Conservation (phyloP, 179 eudicot genomes). For the Amaranthus tricolor region DNA sequence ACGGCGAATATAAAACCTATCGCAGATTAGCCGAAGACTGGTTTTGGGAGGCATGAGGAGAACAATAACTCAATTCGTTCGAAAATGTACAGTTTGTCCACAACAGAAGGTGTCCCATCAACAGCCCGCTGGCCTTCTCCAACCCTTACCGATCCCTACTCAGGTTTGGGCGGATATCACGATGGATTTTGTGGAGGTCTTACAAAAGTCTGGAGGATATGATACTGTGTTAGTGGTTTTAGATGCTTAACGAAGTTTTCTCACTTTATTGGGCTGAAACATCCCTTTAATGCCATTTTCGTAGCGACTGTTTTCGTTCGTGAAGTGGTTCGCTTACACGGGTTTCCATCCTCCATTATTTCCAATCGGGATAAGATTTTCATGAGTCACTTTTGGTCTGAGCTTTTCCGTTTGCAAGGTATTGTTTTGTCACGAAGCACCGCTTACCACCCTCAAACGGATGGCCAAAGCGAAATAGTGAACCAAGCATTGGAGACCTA, state of each 20-base stretch:
- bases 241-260: not conserved
- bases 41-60: too few relatives aligned
- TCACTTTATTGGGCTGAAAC: not conserved
- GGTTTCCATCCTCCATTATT: not conserved
- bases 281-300: not conserved
- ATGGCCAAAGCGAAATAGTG: too few relatives aligned
- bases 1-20: too few relatives aligned
- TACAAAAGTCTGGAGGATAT: not conserved
- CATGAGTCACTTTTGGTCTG: not conserved
- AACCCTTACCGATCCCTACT: not conserved
- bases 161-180: not conserved
- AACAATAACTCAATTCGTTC: too few relatives aligned
- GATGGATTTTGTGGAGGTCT: not conserved
- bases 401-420: not conserved
- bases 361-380: not conserved
- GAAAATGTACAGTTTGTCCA: not conserved
- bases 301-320: too few relatives aligned
- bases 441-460: too few relatives aligned
- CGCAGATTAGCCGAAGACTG: too few relatives aligned
- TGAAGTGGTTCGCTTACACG: not conserved
- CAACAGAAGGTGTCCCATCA: not conserved
- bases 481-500: too few relatives aligned
- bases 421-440: too few relatives aligned
- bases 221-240: not conserved
- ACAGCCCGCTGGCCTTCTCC: not conserved